A percentile compares a stretch with the other conserved stretches of the same genome.
phyloP scores from a whole-genome alignment of 768 basidiomycete genomes.

The Crucibulum laeve region DNA sequence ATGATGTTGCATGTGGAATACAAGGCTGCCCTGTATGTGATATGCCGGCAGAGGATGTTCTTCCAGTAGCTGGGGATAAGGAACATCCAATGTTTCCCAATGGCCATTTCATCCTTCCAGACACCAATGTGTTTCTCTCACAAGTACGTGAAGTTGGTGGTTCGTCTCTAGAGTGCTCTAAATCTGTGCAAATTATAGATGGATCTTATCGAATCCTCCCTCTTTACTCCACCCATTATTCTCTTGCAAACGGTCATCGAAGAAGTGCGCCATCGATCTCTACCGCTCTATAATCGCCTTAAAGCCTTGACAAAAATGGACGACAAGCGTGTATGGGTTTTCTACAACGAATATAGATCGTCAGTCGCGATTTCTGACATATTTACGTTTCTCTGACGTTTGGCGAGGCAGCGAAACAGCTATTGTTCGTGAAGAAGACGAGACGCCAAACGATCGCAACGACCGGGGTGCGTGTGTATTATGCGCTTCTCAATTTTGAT shows the following conservation, averaged over 20 bases:
- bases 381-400: neutral
- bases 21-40: slow-evolving; percentile 62
- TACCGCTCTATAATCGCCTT: slow-evolving; percentile 90
- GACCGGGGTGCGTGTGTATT: slow-evolving; percentile 67
- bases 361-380: slow-evolving; percentile 30
- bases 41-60: slow-evolving; percentile 29
- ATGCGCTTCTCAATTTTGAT: neutral
- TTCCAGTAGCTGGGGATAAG: slow-evolving; percentile 58
- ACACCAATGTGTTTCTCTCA: slow-evolving; percentile 92
- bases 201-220: slow-evolving; percentile 83
- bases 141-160: slow-evolving; percentile 64
- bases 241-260: slow-evolving; percentile 94
- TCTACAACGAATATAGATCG: slow-evolving; percentile 86
- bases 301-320: slow-evolving; percentile 82
- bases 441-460: slow-evolving; percentile 91
- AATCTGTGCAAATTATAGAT: slow-evolving; percentile 48
- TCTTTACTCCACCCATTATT: slow-evolving; percentile 77
- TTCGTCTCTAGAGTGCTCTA: neutral
- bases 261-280: slow-evolving; percentile 91
- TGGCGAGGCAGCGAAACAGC: slow-evolving; percentile 63
- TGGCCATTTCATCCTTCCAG: slow-evolving; percentile 84
- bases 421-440: slow-evolving; percentile 68
- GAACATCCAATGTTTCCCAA: slow-evolving; percentile 52
- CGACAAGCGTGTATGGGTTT: slow-evolving; percentile 80
- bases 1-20: slow-evolving; percentile 88